A percentile compares a stretch with the other conserved stretches of the same genome.
Evolutionary conservation across 768 basidiomycete species (phyloP).

Genomic region (Russula sp.): DNA sequence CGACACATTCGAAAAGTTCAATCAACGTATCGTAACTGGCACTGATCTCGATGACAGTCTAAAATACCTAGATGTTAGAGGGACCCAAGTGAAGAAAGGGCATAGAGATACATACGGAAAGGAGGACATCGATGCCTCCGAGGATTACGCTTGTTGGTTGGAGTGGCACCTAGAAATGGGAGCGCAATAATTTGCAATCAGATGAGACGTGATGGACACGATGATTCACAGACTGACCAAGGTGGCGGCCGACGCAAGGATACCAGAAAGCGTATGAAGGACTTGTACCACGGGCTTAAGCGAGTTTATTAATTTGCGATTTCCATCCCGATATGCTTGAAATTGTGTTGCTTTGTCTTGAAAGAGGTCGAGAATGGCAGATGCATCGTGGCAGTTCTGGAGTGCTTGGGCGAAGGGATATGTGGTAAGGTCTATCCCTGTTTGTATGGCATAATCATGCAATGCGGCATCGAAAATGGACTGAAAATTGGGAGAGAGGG

Average conservation of each 20-base stretch:
- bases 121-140: neutral
- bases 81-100: neutral
- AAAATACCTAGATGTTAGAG: neutral
- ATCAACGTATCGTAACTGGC: neutral
- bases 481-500: neutral
- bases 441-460: neutral
- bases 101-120: neutral
- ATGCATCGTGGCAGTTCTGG: neutral
- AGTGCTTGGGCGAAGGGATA: neutral
- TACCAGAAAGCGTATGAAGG: neutral
- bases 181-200: neutral
- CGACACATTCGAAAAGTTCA: neutral
- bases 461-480: neutral
- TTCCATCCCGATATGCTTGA: neutral
- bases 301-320: neutral
- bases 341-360: neutral
- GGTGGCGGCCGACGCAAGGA: neutral
- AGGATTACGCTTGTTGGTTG: neutral
- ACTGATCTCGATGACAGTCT: neutral
- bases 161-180: neutral
- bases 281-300: neutral
- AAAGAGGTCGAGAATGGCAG: neutral
- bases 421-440: neutral
- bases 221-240: neutral
- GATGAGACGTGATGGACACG: neutral